These are phyloP conservation scores for Coemansia sp. DNA, from an alignment of 192 early-diverging fungal species.

Conservation along the genomic window DNA sequence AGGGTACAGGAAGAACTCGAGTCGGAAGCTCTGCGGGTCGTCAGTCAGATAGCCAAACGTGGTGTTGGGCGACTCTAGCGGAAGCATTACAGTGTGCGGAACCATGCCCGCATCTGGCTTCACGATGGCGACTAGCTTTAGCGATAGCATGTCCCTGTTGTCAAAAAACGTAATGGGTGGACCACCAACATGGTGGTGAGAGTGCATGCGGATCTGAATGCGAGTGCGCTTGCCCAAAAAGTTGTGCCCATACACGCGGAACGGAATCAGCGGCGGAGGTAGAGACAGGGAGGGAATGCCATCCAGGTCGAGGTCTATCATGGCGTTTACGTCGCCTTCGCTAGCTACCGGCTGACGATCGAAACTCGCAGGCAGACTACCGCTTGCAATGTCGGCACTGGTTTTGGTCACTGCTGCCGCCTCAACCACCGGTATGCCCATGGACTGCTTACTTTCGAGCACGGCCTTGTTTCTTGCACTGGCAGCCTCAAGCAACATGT, in stretches of 20 bases:
- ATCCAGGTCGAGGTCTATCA: slow-evolving; percentile 76
- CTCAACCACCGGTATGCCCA: background rate
- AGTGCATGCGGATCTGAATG: slow-evolving; percentile 70
- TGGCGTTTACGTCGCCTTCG: slow-evolving; percentile 21
- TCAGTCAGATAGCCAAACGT: slow-evolving; percentile 85
- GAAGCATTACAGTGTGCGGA: slow-evolving; percentile 88
- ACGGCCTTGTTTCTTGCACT: slow-evolving; percentile 5
- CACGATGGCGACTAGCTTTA: slow-evolving; percentile 84
- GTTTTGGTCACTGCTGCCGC: background rate
- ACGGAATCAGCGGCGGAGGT: slow-evolving; percentile 97
- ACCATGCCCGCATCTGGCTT: slow-evolving; percentile 85
- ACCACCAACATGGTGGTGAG: slow-evolving; percentile 42
- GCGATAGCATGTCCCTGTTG: slow-evolving; percentile 55
- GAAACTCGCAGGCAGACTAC: background rate
- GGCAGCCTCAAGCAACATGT: slow-evolving; percentile 70
- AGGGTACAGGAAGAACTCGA: slow-evolving; percentile 97
- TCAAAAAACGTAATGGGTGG: slow-evolving; percentile 45
- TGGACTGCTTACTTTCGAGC: background rate
- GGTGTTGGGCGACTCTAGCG: slow-evolving; percentile 67
- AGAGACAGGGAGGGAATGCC: slow-evolving; percentile 89
- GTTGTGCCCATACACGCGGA: slow-evolving; percentile 97
- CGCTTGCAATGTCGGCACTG: background rate
- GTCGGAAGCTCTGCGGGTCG: slow-evolving; percentile 65
- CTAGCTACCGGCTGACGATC: background rate
- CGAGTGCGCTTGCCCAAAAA: slow-evolving; percentile 89